A percentile compares a stretch with the other conserved stretches of the same genome.
Conservation (phyloP, 2,329 filamentous ascomycete species). For the Penicillium hordei region DNA sequence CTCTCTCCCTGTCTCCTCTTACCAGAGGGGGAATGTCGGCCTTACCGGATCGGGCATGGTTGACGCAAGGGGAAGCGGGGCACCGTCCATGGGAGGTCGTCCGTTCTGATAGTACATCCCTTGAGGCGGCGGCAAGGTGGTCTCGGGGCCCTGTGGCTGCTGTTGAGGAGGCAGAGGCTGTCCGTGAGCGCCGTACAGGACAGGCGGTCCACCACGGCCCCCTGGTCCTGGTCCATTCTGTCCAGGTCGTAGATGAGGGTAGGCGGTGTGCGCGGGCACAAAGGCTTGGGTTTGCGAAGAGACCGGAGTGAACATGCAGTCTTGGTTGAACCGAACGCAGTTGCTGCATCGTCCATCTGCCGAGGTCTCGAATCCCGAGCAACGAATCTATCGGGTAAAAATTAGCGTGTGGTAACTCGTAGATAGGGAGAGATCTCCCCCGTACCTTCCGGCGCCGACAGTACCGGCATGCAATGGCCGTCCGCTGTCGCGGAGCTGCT, state of each 20-base stretch:
- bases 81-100: conserved; percentile 30
- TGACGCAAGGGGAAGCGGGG: conserved; percentile 40
- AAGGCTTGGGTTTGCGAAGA: conserved; percentile 73
- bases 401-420: background rate
- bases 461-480: conserved; percentile 54
- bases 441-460: conserved; percentile 54
- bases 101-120: conserved; percentile 44
- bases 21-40: conserved; percentile 27
- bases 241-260: conserved; percentile 50
- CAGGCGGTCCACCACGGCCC: conserved; percentile 31
- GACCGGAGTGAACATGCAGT: conserved; percentile 75
- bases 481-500: conserved; percentile 51
- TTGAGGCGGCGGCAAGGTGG: conserved; percentile 42
- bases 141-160: conserved; percentile 39
- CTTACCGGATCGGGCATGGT: conserved; percentile 49
- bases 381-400: conserved; percentile 62
- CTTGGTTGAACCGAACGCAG: conserved; percentile 71
- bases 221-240: conserved; percentile 36
- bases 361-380: conserved; percentile 71
- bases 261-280: conserved; percentile 69
- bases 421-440: background rate
- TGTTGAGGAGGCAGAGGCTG: conserved; percentile 50
- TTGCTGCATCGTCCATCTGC: conserved; percentile 72
- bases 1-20: background rate
- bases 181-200: conserved; percentile 52